Percentiles rank a stretch among this genome's conserved stretches.
These are phyloP conservation scores for Macroventuria anomochaeta DNA, from an alignment of 2,329 filamentous ascomycete species.

Conservation along the genomic window DNA sequence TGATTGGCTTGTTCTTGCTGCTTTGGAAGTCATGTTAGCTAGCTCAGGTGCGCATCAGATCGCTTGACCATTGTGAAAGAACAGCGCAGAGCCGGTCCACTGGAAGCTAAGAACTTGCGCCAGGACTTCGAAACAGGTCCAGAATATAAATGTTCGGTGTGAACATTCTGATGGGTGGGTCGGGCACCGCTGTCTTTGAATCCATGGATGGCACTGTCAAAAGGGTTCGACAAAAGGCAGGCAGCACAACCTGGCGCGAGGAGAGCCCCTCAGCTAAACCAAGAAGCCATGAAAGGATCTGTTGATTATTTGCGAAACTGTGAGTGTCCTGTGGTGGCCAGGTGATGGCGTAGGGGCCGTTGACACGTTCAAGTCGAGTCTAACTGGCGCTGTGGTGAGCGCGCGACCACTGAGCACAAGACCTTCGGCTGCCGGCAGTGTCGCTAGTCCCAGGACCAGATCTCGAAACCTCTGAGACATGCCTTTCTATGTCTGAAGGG, in stretches of 20 bases:
- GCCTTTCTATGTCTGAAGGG: constrained; percentile 2
- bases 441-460: constrained; percentile 8
- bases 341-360: neutral
- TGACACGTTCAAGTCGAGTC: neutral
- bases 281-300: neutral
- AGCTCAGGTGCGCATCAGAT: constrained; percentile 8
- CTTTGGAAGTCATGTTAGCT: constrained; percentile 4
- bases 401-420: neutral
- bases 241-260: neutral
- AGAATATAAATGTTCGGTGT: neutral
- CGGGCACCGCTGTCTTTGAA: neutral
- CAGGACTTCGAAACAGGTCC: neutral
- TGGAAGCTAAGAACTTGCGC: no score
- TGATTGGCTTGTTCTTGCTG: neutral
- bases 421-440: constrained; percentile 11
- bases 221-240: neutral
- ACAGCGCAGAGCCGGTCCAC: neutral
- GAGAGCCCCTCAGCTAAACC: neutral
- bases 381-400: neutral
- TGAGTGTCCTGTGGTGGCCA: neutral
- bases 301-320: neutral
- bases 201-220: neutral
- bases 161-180: neutral
- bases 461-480: constrained; percentile 16
- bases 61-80: neutral